These are phyloP conservation scores for Tetramitus jugosus DNA, from an alignment of 208 protist genomes.

Conservation along the genomic window DNA sequence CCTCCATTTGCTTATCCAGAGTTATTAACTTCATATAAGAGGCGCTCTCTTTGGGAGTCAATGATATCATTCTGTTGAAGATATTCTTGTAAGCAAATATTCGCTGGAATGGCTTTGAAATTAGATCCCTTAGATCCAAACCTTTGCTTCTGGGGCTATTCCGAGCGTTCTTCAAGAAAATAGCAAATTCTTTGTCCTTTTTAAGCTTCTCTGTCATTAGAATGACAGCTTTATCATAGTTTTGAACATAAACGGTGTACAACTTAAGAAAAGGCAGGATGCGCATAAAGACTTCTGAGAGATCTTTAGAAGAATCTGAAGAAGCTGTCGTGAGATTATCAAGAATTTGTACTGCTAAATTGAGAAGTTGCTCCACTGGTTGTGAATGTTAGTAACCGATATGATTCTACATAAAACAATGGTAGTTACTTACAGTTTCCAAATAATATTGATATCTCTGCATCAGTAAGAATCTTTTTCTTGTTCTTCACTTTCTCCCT, in stretches of 20 bases:
- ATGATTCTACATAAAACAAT: too few relatives aligned
- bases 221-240: slow-evolving; percentile 2
- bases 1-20: not conserved
- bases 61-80: not conserved
- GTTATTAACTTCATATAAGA: not conserved
- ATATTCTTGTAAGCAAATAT: slow-evolving; percentile 23
- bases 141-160: not conserved
- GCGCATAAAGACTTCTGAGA: not conserved
- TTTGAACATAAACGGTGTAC: not conserved
- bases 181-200: slow-evolving; percentile 10
- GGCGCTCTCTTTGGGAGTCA: not conserved
- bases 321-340: not conserved
- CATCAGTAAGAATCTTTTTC: not conserved
- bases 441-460: slow-evolving; percentile 8
- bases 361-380: not conserved
- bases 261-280: not conserved
- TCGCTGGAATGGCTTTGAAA: slow-evolving; percentile 10
- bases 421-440: slow-evolving; percentile 25
- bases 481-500: not conserved
- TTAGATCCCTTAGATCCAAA: not conserved
- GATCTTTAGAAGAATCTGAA: not conserved
- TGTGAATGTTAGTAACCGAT: too few relatives aligned
- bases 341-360: not conserved
- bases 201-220: not conserved
- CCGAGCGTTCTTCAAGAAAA: not conserved